Conservation (phyloP, 2,329 filamentous ascomycete genomes). For the Chaetomiaceae sp. region DNA sequence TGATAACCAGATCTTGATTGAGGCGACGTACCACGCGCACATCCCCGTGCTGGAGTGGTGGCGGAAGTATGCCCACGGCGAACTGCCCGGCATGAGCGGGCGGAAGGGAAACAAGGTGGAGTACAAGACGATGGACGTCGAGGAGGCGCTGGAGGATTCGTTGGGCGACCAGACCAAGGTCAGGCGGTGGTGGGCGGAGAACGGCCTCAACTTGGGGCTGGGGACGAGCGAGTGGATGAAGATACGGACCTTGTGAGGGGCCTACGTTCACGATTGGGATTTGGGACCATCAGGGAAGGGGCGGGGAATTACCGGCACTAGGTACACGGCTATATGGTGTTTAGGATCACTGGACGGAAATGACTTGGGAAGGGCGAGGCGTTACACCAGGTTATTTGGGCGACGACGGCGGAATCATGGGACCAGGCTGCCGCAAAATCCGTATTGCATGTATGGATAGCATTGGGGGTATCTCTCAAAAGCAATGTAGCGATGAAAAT, state of each 20-base stretch:
- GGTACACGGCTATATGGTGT: background rate
- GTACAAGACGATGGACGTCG: conserved; percentile 92
- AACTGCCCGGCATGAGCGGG: conserved; percentile 48
- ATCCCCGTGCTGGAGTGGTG: conserved; percentile 88
- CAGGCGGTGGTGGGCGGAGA: conserved; percentile 79
- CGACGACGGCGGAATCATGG: background rate
- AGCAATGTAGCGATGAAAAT: conserved; percentile 18
- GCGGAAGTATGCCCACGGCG: conserved; percentile 60
- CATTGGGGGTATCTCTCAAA: conserved; percentile 7
- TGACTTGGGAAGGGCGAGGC: background rate
- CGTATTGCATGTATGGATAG: background rate
- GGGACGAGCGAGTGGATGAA: conserved; percentile 89
- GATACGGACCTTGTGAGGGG: conserved; percentile 57
- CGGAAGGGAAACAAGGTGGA: conserved; percentile 65
- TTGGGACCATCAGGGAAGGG: background rate
- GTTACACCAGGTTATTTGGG: background rate
- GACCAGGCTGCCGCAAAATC: background rate
- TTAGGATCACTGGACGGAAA: background rate
- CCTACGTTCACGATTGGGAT: background rate
- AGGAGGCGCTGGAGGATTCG: conserved; percentile 87
- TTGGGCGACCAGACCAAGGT: conserved; percentile 65
- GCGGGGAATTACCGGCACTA: background rate
- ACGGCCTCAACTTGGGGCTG: conserved; percentile 74
- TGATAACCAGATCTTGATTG: conserved; percentile 52
- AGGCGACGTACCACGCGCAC: conserved; percentile 81